A percentile compares a stretch with the other conserved stretches of the same genome.
phyloP scores from a whole-genome alignment of 2,329 filamentous ascomycete species.

The Amauroascus niger region DNA sequence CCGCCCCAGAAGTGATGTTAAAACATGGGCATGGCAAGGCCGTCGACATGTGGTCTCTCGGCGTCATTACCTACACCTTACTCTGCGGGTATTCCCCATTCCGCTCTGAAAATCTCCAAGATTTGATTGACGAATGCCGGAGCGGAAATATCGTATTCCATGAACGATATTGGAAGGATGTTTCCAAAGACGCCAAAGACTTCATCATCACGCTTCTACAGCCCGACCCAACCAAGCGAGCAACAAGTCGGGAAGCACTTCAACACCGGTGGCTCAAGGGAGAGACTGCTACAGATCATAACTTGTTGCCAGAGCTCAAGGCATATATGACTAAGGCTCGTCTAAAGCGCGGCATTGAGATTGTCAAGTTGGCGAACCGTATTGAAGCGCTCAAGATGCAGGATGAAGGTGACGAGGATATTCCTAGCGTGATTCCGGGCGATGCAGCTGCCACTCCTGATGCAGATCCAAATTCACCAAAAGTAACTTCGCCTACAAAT shows the following conservation, averaged over 20 bases:
- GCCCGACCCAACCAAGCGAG: slow-evolving; percentile 64
- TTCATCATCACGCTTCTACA: slow-evolving; percentile 80
- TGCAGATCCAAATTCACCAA: slow-evolving; percentile 19
- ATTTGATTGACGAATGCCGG: slow-evolving; percentile 90
- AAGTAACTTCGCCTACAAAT: slow-evolving; percentile 20
- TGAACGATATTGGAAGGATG: slow-evolving; percentile 96
- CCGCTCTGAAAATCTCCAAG: slow-evolving; percentile 83
- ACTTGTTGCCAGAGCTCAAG: slow-evolving; percentile 93
- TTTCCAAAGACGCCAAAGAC: slow-evolving; percentile 87
- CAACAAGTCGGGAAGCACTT: slow-evolving; percentile 69
- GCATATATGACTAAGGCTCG: slow-evolving; percentile 86
- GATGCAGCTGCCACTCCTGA: slow-evolving; percentile 53
- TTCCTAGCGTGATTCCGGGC: slow-evolving; percentile 40
- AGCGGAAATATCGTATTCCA: slow-evolving; percentile 82
- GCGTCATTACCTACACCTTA: slow-evolving; percentile 96
- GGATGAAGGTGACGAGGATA: slow-evolving; percentile 74
- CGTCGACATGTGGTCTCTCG: slow-evolving; percentile 98
- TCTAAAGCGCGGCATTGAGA: slow-evolving; percentile 85
- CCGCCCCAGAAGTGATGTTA: slow-evolving; percentile 95
- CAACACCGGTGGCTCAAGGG: slow-evolving; percentile 83
- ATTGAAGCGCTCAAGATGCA: slow-evolving; percentile 91
- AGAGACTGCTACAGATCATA: slow-evolving; percentile 85
- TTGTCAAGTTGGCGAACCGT: slow-evolving; percentile 90
- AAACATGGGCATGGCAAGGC: slow-evolving; percentile 96
- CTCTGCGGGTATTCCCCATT: slow-evolving; percentile 98